Evolutionary conservation across 441 rosid genomes (phyloP).

Genomic region (Adansonia madagascariensis): DNA sequence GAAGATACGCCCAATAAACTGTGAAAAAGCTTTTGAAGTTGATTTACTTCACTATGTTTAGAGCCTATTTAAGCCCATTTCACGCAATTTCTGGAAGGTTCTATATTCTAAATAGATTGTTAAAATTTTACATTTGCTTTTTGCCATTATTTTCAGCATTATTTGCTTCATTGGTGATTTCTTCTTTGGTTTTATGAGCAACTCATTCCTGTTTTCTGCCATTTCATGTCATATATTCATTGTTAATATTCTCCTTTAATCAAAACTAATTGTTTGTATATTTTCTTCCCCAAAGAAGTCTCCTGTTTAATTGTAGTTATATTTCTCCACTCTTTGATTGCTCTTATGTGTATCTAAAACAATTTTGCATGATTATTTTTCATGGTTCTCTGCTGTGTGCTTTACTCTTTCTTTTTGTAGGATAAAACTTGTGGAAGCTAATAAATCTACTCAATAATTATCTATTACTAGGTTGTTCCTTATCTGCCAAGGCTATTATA

Average conservation of each 20-base stretch:
- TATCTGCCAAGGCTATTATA: background rate
- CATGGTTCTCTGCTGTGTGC: background rate
- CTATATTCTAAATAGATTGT: background rate
- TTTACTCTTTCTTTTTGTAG: background rate
- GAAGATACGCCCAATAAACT: background rate
- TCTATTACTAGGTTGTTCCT: background rate
- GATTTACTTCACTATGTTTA: conserved; percentile 1
- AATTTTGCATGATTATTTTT: background rate
- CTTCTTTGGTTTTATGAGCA: background rate
- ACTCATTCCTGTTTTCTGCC: background rate
- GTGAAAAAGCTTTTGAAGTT: background rate
- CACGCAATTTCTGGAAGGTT: background rate
- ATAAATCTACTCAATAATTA: background rate
- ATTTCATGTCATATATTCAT: background rate
- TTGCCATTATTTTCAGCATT: background rate
- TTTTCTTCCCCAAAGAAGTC: background rate
- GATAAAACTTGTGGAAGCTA: background rate
- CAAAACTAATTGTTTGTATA: background rate
- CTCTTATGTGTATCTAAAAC: background rate
- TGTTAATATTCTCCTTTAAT: background rate
- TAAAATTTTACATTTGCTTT: background rate
- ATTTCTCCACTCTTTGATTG: background rate
- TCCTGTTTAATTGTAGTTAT: background rate
- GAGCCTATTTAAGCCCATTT: background rate
- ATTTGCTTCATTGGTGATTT: background rate